Base-by-base conservation (phyloP, 2,329 filamentous ascomycete genomes). In the Pseudogymnoascus sp. region DNA sequence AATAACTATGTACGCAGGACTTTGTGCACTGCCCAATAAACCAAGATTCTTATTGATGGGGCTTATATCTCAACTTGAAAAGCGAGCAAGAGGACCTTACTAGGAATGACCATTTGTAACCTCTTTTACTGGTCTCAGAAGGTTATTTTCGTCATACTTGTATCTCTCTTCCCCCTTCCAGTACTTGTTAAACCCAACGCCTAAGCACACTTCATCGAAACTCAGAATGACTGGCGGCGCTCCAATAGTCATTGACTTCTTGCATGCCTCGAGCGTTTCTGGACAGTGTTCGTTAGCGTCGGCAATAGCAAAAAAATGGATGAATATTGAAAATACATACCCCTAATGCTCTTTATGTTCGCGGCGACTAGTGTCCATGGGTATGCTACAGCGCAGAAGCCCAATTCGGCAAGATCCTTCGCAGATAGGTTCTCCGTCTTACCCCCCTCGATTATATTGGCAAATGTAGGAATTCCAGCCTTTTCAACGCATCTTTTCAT, bases 101-200 rank as follows among this genome's bases (percentile, higher is more conserved):
- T 25, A 8, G 1, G 11, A 55, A 12, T 62, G 60, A 11, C 60
- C 60, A 25, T 58, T 58, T 36, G 7, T 9, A 33, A 19, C 60
- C 22, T 59, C n/a, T 7, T 49, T 19, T n/a, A 62, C 30, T 25
- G 60, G 62, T 4, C 19, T 41, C 8, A 65, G 2, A 25, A 66
- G 62, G 2, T 63, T 62, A n/a, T 36, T 59, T 5, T 65, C 58
- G 5, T 67, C 39, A 41, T 64, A 69, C 65, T 67, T 67, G 45
- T 67, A 68, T 49, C 62, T 65, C 36, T 68, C 67, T 52, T 67
- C 66, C 9, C 61, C 38, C 6, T 66, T 72, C 71, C 73, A 78
- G 62, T 78, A 78, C 30, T 77, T 74, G 52, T 75, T 75, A 61
- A 80, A 80, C 0, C 78, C 78, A 19, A 80, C 77, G 0, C 76